Evolutionary conservation across 169 alveolate genomes (phyloP).

Genomic region (Plasmodium sp.): DNA sequence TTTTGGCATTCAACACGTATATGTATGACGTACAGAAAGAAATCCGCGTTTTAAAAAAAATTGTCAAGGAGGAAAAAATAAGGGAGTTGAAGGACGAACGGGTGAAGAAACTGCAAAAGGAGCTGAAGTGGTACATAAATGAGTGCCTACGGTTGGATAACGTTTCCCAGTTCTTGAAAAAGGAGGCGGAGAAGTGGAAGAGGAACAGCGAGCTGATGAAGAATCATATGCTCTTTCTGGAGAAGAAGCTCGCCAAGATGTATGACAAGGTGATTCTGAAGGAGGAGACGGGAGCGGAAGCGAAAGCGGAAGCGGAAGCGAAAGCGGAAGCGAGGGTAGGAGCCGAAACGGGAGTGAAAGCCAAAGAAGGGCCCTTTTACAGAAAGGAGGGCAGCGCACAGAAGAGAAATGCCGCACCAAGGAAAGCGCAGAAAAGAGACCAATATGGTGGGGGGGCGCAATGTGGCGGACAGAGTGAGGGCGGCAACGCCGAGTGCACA

Average conservation of each 20-base stretch:
- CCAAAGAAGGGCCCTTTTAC: background rate
- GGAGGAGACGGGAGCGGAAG: background rate
- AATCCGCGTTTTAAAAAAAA: slow-evolving; percentile 37
- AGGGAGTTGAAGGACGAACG: slow-evolving; percentile 61
- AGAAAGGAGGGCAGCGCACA: slow-evolving; percentile 13
- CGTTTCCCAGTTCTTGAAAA: slow-evolving; percentile 53
- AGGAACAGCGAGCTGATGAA: slow-evolving; percentile 71
- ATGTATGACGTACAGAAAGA: slow-evolving; percentile 74
- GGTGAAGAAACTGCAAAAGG: slow-evolving; percentile 55
- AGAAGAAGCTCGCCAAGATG: slow-evolving; percentile 34
- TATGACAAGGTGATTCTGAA: slow-evolving; percentile 45
- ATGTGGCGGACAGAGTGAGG: background rate
- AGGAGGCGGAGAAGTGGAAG: slow-evolving; percentile 75
- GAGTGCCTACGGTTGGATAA: slow-evolving; percentile 62
- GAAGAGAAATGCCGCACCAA: background rate
- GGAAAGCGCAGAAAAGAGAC: background rate
- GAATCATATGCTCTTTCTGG: slow-evolving; percentile 54
- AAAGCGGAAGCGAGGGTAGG: background rate
- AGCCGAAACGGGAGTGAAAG: background rate
- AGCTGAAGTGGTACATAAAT: slow-evolving; percentile 67
- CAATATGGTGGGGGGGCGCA: background rate
- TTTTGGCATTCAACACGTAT: slow-evolving; percentile 64
- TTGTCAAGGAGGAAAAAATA: slow-evolving; percentile 66
- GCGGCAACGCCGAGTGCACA: background rate
- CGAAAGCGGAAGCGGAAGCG: background rate